These are phyloP conservation scores for Candida endomychidarum DNA, from an alignment of 805 yeast species.

Conservation along the genomic window DNA sequence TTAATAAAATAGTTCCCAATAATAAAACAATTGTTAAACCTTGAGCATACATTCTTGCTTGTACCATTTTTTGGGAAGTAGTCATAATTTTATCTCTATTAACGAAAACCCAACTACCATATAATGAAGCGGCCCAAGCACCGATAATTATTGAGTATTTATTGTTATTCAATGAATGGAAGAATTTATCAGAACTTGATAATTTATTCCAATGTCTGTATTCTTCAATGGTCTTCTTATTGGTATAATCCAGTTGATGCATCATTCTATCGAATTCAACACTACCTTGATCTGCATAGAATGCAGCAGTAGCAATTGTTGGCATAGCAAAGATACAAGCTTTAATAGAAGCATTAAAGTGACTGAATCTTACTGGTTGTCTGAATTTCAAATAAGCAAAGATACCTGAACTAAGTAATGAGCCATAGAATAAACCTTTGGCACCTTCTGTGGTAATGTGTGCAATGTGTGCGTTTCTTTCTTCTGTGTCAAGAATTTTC, in stretches of 20 bases:
- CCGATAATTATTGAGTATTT: slow-evolving; percentile 37
- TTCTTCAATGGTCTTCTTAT: slow-evolving; percentile 33
- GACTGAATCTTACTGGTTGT: slow-evolving; percentile 33
- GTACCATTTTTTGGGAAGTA: slow-evolving; percentile 76
- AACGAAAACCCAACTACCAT: slow-evolving; percentile 73
- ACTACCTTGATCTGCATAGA: slow-evolving; percentile 47
- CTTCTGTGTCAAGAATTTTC: slow-evolving; percentile 40
- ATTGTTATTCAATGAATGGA: slow-evolving; percentile 28
- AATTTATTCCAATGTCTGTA: slow-evolving; percentile 34
- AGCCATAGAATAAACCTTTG: slow-evolving; percentile 40
- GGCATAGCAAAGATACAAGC: slow-evolving; percentile 41
- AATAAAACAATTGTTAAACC: slow-evolving; percentile 71
- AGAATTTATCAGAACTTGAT: slow-evolving; percentile 29
- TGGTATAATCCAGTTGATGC: slow-evolving; percentile 31
- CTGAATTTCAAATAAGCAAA: slow-evolving; percentile 31
- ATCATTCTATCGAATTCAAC: slow-evolving; percentile 41
- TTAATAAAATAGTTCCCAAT: slow-evolving; percentile 65
- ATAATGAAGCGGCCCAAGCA: slow-evolving; percentile 41
- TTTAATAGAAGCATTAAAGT: slow-evolving; percentile 40
- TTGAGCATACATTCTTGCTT: slow-evolving; percentile 91
- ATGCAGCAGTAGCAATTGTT: slow-evolving; percentile 36
- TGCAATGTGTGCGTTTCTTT: slow-evolving; percentile 39
- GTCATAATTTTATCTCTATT: slow-evolving; percentile 75
- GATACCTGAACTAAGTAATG: slow-evolving; percentile 30
- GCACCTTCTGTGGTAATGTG: slow-evolving; percentile 36